Evolutionary conservation across 2,329 filamentous ascomycete species (phyloP), one percentile per base, ranked within the genome.

Genomic region (Trichoderma citrinoviride): DNA sequence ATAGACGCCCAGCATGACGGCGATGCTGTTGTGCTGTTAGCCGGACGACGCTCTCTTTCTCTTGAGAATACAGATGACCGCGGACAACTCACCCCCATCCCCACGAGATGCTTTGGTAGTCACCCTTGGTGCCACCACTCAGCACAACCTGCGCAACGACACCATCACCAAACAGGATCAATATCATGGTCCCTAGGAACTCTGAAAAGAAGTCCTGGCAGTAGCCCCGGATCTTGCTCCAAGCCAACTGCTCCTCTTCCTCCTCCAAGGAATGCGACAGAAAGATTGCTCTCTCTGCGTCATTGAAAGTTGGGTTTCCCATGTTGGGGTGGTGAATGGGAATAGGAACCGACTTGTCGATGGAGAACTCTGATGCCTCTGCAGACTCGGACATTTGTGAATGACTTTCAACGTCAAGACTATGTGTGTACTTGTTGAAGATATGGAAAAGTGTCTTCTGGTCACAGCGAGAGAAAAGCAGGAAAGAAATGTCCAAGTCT

Each of bases 121-220:
- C 73, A 47, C 84, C 83, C 70, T 82, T 83, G 15, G 72, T 72
- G 27, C 71, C 74, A 4, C 73, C 74, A 65, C 85, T 87, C 14
- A 91, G 80, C 0, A 86, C 77, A 0, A 90, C 88, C 73, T 91
- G 89, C 3, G 89, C 89, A 21, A 91, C 86, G 62, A 86, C 85
- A n/a, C 87, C 88, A 67, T 91, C 85, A 4, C 89, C 89, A 70
- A 91, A 91, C 46, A 91, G 76, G 65, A 91, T 79, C 67, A 91
- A 75, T 62, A 89, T 82, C 78, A 91, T 87, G 14, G 85, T 88
- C 7, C 87, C 88, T 56, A 88, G 83, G 76, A 90, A 90, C 69
- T 91, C 87, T 1, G 86, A 85, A 68, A 90, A 85, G 1, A 82
- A 83, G 67, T 90, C 87, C 65, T 83, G 81, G 43, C 84, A 77